Base-by-base conservation (phyloP, 164 flowering plant genomes). In the Litsea cubeba region DNA sequence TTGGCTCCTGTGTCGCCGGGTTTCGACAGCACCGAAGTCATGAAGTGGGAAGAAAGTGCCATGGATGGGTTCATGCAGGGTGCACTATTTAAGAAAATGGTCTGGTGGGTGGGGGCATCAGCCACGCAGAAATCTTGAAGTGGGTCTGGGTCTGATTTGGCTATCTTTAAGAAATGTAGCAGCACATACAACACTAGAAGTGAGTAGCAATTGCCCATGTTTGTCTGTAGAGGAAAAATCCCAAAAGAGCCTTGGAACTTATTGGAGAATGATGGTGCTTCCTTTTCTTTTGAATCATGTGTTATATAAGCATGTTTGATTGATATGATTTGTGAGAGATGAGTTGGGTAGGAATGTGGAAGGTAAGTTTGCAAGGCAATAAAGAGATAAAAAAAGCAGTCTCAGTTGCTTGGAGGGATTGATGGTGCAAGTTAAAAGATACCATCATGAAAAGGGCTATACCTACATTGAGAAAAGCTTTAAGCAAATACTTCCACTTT, bases 81-180 rank as follows among this genome's bases (percentile, higher is more conserved):
- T 10, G 49, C 81, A 0, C 90, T 90, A 71, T 87, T 88, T 69
- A 74, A 12, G 82, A 76, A 83, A 49, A 81, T 57, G 1, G 66
- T 12, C 25, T 63, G 78, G 40, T 71, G 3, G 28, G 46, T 32
- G 24, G 72, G 35, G 2, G 50, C 23, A 49, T 75, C 76, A 1
- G 83, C 80, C 12, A 77, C 26, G 28, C 83, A 81, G 71, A 76
- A 84, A 71, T 88, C 89, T 73, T 87, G 89, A 54, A 90, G 90
- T 5, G 94, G 90, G 6, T 83, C 84, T 3, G 95, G 91, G 76
- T 90, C 92, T 26, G 91, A 62, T 66, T 62, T 74, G 58, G 68
- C 74, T 0, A 50, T 71, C 73, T 76, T 75, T 71, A 71, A 12
- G 18, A 80, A 22, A 49, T 72, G 63, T 23, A 72, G 5, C 18